Conservation (phyloP, 2,329 filamentous ascomycete genomes). For the Lachnellula hyalina region DNA sequence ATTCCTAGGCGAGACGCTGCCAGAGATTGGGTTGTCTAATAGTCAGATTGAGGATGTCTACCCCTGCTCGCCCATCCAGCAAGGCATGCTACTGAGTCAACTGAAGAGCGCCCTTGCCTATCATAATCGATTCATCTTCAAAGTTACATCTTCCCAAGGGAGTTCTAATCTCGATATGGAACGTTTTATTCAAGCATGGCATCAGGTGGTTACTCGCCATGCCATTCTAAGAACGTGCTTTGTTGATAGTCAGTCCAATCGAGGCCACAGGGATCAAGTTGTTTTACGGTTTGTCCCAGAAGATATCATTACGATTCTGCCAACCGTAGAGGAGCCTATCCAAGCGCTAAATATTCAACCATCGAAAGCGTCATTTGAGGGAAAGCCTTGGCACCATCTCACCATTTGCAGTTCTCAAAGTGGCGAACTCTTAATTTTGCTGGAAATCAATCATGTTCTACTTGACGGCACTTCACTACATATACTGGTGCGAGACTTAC, state of each 20-base stretch:
- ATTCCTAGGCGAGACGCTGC: not conserved
- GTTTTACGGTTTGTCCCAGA: conserved; percentile 14
- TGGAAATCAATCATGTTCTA: conserved; percentile 4
- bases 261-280: conserved; percentile 22
- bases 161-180: conserved; percentile 2
- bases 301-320: not conserved
- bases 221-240: conserved; percentile 35
- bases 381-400: not conserved
- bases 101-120: not conserved
- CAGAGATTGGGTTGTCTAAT: not conserved
- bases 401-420: not conserved
- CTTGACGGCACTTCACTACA: conserved; percentile 1
- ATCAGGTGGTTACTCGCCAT: conserved; percentile 23
- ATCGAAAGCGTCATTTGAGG: not conserved
- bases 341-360: not conserved
- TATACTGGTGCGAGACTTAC: not conserved
- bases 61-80: conserved; percentile 10
- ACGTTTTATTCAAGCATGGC: conserved; percentile 25
- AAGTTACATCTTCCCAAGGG: not conserved
- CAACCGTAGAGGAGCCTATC: not conserved
- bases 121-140: not conserved
- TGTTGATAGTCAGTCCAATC: conserved; percentile 26
- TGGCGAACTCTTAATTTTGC: not conserved
- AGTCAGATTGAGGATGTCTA: conserved; percentile 6
- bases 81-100: not conserved